Evolutionary conservation across 768 basidiomycete species (phyloP), one percentile per base, ranked within the genome.

Genomic region (Xerocomellus dryophilus): DNA sequence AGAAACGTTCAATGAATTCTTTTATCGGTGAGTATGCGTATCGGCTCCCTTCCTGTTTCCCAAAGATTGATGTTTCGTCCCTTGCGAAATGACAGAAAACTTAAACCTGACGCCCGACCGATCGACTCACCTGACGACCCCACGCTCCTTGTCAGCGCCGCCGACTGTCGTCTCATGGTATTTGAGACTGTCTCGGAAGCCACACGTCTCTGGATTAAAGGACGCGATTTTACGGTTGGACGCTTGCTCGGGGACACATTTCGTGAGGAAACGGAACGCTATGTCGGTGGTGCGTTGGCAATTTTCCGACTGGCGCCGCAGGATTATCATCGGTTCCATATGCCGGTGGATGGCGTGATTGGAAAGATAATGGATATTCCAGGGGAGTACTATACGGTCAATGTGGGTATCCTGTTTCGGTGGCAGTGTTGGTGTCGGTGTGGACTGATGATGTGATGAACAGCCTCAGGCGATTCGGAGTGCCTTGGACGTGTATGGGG

Each of bases 341-440:
- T 82, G 0, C 90, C 92, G 0, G 89, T 95, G 20, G 90, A 91
- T 56, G 93, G 94, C 0, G 81, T 68, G 35, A 81, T 98, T 27
- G 95, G 94, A 17, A 76, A 76, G 32, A 92, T 94, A 83, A 84
- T 82, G 7, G 80, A 88, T 63, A 89, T 98, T 50, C 60, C 83
- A 3, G 96, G 96, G 7, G 93, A 96, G 65, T 98, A 97, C 71
- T 98, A 97, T 71, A 98, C 97, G 0, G 96, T 97, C 57, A 96
- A 94, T 52, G 89, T 90, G 59, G 46, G 86, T 77, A 82, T 74
- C 11, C 9, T 17, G 31, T 29, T 25, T 27, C 10, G 7, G 23
- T 8, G 25, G n/a, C 2, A 5, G 9, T n/a, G 34, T 53, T 12
- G n/a, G 18, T 14, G 25, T 9, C 6, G 17, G 21, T 14, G 43